phyloP scores from a whole-genome alignment of 2,329 filamentous ascomycete species.

The Myrmaecium sp. region DNA sequence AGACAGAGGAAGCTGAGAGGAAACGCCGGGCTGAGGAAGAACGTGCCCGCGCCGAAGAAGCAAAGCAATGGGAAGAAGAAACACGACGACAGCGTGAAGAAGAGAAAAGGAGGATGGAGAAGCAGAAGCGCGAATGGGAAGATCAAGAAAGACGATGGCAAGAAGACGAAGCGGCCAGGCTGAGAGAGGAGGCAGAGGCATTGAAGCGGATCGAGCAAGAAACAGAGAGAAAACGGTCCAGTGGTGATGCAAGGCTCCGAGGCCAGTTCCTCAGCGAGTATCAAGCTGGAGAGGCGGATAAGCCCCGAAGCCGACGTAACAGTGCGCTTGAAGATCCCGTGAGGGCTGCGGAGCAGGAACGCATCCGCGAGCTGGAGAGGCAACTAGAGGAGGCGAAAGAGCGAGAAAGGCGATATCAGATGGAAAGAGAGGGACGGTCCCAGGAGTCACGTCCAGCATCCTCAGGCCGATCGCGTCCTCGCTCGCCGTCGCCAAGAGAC shows the following conservation, averaged over 20 bases:
- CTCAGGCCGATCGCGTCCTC: conserved; percentile 7
- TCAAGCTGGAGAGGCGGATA: conserved; percentile 45
- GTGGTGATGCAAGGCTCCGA: conserved; percentile 51
- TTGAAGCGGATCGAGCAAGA: conserved; percentile 52
- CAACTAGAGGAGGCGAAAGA: conserved; percentile 52
- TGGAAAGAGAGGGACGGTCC: conserved; percentile 38
- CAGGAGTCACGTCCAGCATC: conserved; percentile 9
- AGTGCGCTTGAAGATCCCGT: too few relatives aligned
- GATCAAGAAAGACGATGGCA: conserved; percentile 65
- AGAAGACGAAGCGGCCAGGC: conserved; percentile 54
- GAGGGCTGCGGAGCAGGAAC: conserved; percentile 41
- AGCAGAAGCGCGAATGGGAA: conserved; percentile 59
- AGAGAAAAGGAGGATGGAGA: conserved; percentile 41
- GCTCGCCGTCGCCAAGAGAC: conserved; percentile 26
- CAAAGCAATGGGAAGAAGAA: conserved; percentile 50
- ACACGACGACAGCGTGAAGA: conserved; percentile 40
- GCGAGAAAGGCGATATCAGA: conserved; percentile 46
- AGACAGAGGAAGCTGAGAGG: conserved; percentile 36
- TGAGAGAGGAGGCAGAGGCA: conserved; percentile 55
- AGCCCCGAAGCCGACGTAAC: conserved; percentile 18
- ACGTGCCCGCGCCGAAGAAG: conserved; percentile 43
- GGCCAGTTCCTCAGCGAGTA: conserved; percentile 83
- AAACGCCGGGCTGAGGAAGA: conserved; percentile 39
- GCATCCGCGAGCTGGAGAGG: conserved; percentile 65
- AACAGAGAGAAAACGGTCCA: conserved; percentile 40